phyloP scores from a whole-genome alignment of 306 rosid genomes.

The Cucumis melo region DNA sequence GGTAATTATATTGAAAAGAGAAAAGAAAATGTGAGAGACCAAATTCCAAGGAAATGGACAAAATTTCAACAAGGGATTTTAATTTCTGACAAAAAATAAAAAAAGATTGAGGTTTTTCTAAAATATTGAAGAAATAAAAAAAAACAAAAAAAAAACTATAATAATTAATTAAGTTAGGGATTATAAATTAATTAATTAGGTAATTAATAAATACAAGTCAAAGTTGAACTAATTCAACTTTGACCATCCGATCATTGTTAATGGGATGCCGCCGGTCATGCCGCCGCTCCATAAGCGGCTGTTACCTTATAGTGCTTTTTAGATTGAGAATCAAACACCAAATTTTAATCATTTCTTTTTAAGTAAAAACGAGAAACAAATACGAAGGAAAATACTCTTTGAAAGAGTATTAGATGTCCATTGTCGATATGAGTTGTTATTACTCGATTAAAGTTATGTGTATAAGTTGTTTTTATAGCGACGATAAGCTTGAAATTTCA shows the following conservation, averaged over 20 bases:
- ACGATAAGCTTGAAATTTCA: no score
- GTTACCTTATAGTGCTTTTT: no score
- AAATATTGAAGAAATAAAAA: not conserved
- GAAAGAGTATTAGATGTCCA: no score
- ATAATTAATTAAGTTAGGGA: not conserved
- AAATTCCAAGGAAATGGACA: not conserved
- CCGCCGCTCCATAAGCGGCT: not conserved
- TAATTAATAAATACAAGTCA: not conserved
- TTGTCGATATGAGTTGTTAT: no score
- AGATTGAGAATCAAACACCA: no score
- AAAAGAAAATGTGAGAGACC: not conserved
- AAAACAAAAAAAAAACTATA: not conserved
- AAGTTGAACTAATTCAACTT: not conserved
- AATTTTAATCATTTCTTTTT: no score
- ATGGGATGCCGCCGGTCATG: not conserved
- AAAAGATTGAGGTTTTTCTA: not conserved
- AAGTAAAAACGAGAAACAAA: no score
- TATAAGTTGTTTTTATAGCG: no score
- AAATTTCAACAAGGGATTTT: not conserved
- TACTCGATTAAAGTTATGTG: no score
- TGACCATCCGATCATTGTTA: not conserved
- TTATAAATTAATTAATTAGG: not conserved
- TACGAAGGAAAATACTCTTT: no score
- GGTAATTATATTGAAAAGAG: not conserved
- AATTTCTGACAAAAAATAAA: constrained; percentile 6